Conservation (phyloP, 768 basidiomycete species). For the Leccinum barrowsii region DNA sequence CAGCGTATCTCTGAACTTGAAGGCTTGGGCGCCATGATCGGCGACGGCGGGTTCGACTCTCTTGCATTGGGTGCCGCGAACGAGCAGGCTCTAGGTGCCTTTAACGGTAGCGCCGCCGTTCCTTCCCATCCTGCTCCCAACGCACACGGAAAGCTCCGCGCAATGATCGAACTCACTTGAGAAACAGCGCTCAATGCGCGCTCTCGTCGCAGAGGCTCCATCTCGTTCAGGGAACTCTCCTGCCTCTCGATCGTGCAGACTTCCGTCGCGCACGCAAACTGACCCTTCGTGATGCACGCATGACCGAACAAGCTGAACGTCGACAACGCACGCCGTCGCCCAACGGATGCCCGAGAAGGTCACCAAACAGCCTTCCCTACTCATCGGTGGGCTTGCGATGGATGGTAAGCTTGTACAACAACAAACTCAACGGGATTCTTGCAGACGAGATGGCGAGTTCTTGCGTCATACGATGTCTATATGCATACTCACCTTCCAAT, state of each 20-base stretch:
- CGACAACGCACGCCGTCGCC: conserved; percentile 91
- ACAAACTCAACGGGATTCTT: conserved; percentile 89
- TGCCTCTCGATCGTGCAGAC: conserved; percentile 88
- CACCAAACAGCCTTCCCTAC: conserved; percentile 63
- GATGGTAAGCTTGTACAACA: conserved; percentile 98
- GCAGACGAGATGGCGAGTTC: conserved; percentile 85
- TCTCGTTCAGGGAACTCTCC: conserved; percentile 80
- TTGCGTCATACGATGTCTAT: background rate
- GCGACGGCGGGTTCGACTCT: conserved; percentile 66
- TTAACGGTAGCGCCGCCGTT: conserved; percentile 25
- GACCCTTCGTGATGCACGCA: conserved; percentile 81
- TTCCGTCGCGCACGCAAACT: conserved; percentile 87
- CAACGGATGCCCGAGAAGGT: conserved; percentile 90
- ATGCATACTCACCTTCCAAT: conserved; percentile 9
- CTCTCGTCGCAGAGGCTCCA: conserved; percentile 72
- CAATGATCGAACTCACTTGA: conserved; percentile 93
- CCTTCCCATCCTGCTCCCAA: conserved; percentile 51
- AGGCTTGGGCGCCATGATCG: conserved; percentile 71
- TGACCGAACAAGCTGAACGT: conserved; percentile 85
- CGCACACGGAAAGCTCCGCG: conserved; percentile 79
- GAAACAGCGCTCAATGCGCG: conserved; percentile 86
- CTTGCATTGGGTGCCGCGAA: conserved; percentile 30
- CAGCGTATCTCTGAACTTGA: conserved; percentile 90
- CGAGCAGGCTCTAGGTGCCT: conserved; percentile 19
- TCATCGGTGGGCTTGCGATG: conserved; percentile 92